Percentiles rank a stretch among this genome's conserved stretches.
phyloP scores from a whole-genome alignment of 331 rosid species.

The Cydonia oblonga region DNA sequence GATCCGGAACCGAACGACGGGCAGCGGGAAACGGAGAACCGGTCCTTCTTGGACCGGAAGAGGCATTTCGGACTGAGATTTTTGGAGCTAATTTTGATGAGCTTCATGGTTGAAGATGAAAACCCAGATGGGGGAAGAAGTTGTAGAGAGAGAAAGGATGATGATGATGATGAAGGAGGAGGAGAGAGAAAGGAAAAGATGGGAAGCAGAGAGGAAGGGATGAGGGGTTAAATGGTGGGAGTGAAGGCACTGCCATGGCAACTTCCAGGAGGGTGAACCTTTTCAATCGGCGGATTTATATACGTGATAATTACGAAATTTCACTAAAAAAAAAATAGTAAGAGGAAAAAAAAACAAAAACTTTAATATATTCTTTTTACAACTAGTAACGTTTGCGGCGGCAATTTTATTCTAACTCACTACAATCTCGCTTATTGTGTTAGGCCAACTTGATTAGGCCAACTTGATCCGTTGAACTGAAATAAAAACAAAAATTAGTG shows the following conservation, averaged over 20 bases:
- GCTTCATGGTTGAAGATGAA: slow-evolving; percentile 33
- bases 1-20: slow-evolving; percentile 48
- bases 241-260: slow-evolving; percentile 16
- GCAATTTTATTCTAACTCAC: too few species aligned
- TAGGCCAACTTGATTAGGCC: too few species aligned
- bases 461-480: too few species aligned
- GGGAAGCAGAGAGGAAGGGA: slow-evolving; percentile 20
- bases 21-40: slow-evolving; percentile 31
- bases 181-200: background rate
- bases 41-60: slow-evolving; percentile 41
- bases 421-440: too few species aligned
- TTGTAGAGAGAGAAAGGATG: background rate
- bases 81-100: slow-evolving; percentile 36
- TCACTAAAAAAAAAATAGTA: too few species aligned
- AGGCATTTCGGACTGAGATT: slow-evolving; percentile 41
- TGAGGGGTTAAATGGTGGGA: slow-evolving; percentile 35
- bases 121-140: background rate
- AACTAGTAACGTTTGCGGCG: too few species aligned
- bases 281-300: background rate
- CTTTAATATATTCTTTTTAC: too few species aligned
- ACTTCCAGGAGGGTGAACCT: slow-evolving; percentile 20
- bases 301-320: too few species aligned
- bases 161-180: too few species aligned
- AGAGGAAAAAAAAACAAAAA: too few species aligned
- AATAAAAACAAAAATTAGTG: too few species aligned